Base-by-base conservation (phyloP, 1,284 basidiomycete species). In the Polyporus tsugae region DNA sequence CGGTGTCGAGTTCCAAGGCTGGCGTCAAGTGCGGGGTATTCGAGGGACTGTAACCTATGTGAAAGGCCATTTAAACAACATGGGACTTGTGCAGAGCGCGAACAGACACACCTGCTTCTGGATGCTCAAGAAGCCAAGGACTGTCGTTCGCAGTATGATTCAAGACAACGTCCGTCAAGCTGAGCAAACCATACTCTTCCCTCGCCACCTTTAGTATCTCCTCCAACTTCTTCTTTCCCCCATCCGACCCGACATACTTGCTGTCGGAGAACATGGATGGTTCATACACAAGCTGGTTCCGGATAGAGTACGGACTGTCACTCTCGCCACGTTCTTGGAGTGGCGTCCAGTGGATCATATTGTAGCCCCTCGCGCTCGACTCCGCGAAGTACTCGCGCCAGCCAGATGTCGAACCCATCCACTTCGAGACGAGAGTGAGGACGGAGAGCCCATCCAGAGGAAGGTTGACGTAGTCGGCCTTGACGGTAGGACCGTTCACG, bases 141-240 rank as follows among this genome's bases (percentile, higher is more conserved):
- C 92, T 95, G 78, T 98, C 95, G 77, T 95, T 93, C 6, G 96
- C 95, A 3, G 96, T 98, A 77, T 98, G 96, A 79, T 98, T 98
- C 69, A 97, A 87, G 19, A 98, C 97, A 57, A 98, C 93, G 78
- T 98, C 97, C 0, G 95, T 98, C 74, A 98, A 79, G 75, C 90
- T 93, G 68, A 97, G 84, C 44, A 98, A 83, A 1, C 97, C 96
- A 74, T 92, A 97, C 78, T 96, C 90, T 57, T 95, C 89, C 75
- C 86, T 89, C 4, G 95, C 95, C 19, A 88, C 74, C 73, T 84
- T 86, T 35, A 96, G 80, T 44, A 89, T 83, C n/a, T 88, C 82
- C 72, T 91, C 84, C 29, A 95, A 82, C 70, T 86, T 82, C 29
- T 83, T 82, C 72, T 83, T 81, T 3, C 89, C 89, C 11, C 86